Evolutionary conservation across 2,329 filamentous ascomycete species (phyloP), one percentile per base, ranked within the genome.

Genomic region (Blastomyces silverae): DNA sequence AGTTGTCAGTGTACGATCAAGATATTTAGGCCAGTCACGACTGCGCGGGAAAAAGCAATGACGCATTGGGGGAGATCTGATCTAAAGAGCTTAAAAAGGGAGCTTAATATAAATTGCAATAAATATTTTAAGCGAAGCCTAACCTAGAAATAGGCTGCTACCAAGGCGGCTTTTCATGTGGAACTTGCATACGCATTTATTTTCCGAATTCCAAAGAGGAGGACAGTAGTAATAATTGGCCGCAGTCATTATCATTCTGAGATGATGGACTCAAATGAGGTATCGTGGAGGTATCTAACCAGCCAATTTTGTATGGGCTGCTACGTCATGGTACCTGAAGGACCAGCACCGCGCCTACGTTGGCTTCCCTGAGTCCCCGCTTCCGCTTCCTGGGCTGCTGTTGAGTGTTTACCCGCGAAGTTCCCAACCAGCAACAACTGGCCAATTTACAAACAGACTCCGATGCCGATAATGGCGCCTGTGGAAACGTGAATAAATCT

Each of bases 111-210:
- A n/a, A n/a, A 17, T n/a, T 11, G n/a, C 10, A 50, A 20, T n/a
- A 22, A 52, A 25, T 57, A 39, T n/a, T 58, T 58, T 42, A 58
- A 39, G 28, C 31, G 48, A 46, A 46, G 42, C 42, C 42, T 46
- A 37, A 11, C 34, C 10, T 8, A 37, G 20, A 46, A 46, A 46
- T 6, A 46, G 44, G 44, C 44, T 46, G 1, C 44, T 46, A n/a
- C 3, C 44, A n/a, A n/a, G 15, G 20, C 42, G 0, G 42, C 34
- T 15, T 44, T 44, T 15, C 13, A 17, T 44, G 17, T 17, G 0
- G 17, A 46, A 8, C 17, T 20, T 46, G 17, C 44, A 46, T 17
- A 46, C 15, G 20, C 3, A 46, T 46, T 48, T n/a, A n/a, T 10
- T 48, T 31, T 28, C 17, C 15, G 11, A 25, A 53, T 31, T 31